phyloP scores from a whole-genome alignment of 2,329 filamentous ascomycete species.

The Aphanocladium album region DNA sequence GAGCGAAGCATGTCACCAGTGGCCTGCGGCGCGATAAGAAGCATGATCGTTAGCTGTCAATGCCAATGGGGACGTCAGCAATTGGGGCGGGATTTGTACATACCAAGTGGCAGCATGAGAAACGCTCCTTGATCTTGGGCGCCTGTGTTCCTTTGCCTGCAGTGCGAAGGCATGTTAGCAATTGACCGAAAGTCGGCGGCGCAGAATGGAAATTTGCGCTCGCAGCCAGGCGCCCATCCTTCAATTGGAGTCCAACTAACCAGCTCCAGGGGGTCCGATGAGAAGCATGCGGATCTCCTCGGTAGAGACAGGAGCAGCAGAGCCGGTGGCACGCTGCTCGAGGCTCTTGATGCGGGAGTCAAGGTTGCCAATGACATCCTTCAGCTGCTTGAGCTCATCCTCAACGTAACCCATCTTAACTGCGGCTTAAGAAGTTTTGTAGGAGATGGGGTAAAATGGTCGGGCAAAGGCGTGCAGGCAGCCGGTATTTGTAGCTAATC shows the following conservation, averaged over 20 bases:
- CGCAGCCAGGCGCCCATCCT: conserved; percentile 11
- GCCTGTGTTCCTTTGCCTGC: conserved; percentile 98
- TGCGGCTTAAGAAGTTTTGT: conserved; percentile 15
- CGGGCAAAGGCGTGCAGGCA: not conserved
- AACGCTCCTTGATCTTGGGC: conserved; percentile 96
- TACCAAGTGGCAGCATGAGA: conserved; percentile 95
- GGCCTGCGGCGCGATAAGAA: conserved; percentile 52
- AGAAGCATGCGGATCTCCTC: conserved; percentile 89
- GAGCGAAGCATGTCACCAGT: conserved; percentile 99
- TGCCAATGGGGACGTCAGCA: not conserved
- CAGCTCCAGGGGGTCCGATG: conserved; percentile 95
- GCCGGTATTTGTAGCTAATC: conserved; percentile 1
- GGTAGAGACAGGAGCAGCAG: conserved; percentile 42
- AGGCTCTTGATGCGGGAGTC: conserved; percentile 82
- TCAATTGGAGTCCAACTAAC: conserved; percentile 49
- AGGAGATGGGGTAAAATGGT: not conserved
- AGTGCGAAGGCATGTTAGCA: conserved; percentile 14
- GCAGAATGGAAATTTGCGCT: conserved; percentile 14
- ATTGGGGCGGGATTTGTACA: conserved; percentile 26
- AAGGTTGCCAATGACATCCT: conserved; percentile 76
- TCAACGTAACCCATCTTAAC: conserved; percentile 80
- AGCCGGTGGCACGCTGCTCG: conserved; percentile 64
- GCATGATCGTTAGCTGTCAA: conserved; percentile 16
- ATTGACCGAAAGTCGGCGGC: not conserved
- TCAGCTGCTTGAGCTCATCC: conserved; percentile 79